A percentile compares a stretch with the other conserved stretches of the same genome.
Evolutionary conservation across 2,329 filamentous ascomycete species (phyloP).

Genomic region (Cylindrodendrum hubeiense): DNA sequence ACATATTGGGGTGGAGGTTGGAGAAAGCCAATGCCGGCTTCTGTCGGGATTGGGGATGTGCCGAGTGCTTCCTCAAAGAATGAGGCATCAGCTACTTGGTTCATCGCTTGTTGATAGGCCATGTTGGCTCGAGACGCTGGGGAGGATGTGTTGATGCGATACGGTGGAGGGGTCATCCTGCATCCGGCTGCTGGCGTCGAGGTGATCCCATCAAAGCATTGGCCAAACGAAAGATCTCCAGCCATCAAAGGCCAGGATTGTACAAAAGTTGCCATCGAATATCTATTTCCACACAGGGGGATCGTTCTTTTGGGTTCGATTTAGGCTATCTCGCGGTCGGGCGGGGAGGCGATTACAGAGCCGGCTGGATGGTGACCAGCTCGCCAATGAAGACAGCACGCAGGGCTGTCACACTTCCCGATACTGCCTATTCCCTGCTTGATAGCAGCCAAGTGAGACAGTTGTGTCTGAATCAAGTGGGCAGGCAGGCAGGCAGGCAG

Average conservation of each 20-base stretch:
- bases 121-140: slow-evolving; percentile 34
- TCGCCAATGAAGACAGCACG: background rate
- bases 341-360: background rate
- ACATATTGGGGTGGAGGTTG: slow-evolving; percentile 27
- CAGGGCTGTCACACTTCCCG: background rate
- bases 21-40: slow-evolving; percentile 34
- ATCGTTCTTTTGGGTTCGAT: background rate
- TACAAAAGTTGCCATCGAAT: slow-evolving; percentile 23
- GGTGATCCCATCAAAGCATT: slow-evolving; percentile 13
- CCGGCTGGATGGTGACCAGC: background rate
- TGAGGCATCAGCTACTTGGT: slow-evolving; percentile 36
- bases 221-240: slow-evolving; percentile 14
- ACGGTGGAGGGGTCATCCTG: slow-evolving; percentile 36
- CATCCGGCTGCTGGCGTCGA: slow-evolving; percentile 28
- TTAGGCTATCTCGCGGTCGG: background rate
- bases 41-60: slow-evolving; percentile 33
- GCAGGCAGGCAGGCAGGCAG: too few relatives aligned
- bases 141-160: slow-evolving; percentile 38
- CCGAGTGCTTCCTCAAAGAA: slow-evolving; percentile 45
- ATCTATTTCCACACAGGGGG: background rate
- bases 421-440: slow-evolving; percentile 3
- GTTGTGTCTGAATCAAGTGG: slow-evolving; percentile 6
- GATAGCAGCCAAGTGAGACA: slow-evolving; percentile 5
- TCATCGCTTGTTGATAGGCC: slow-evolving; percentile 31
- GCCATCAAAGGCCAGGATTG: background rate